Evolutionary conservation across 176 grass and related monocot genomes (phyloP), one percentile per base, ranked within the genome.

Genomic region (Pharus latifolius): DNA sequence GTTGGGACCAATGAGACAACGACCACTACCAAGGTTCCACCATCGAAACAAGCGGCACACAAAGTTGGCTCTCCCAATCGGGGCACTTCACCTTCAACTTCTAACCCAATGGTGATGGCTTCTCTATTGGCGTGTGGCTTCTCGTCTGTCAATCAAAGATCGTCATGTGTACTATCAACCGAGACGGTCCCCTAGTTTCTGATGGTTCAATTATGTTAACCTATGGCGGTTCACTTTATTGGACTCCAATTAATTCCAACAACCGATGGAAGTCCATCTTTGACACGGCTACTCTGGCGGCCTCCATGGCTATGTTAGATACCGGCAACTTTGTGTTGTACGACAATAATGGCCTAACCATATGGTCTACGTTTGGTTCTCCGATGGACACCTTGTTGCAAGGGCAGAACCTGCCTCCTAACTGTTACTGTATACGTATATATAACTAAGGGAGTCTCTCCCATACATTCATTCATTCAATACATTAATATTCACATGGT

Each of bases 71-170:
- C 45, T 87, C 78, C 25, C 60, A 66, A 18, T 82, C 78, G 0
- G 66, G 78, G 45, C 73, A 19, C 51, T 87, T 87, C 40, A 73
- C 78, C 31, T 73, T 82, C 5, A 78, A 78, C 12, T 87, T 82
- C 74, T 87, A 78, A 29, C 60, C 78, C 23, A 56, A 73, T 9
- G 67, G 11, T n/a, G 43, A 72, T 37, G 73, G 73, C 11, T 81
- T 81, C 19, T 68, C 78, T 4, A 58, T 86, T 2, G 84, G 84
- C 25, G 66, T 86, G 19, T 77, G 78, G 78, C 78, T 86, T 28
- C 43, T 69, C 7, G 46, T 38, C 7, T 40, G 15, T 17, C 40
- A 65, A 30, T 43, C 51, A 15, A 77, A 32, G 46, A 66, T 5
- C 10, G 0, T 81, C 4, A 41, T 77, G 33, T 86, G 84, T 72